phyloP scores from a whole-genome alignment of 2,329 filamentous ascomycete genomes.

The Leptographium galeiforme region DNA sequence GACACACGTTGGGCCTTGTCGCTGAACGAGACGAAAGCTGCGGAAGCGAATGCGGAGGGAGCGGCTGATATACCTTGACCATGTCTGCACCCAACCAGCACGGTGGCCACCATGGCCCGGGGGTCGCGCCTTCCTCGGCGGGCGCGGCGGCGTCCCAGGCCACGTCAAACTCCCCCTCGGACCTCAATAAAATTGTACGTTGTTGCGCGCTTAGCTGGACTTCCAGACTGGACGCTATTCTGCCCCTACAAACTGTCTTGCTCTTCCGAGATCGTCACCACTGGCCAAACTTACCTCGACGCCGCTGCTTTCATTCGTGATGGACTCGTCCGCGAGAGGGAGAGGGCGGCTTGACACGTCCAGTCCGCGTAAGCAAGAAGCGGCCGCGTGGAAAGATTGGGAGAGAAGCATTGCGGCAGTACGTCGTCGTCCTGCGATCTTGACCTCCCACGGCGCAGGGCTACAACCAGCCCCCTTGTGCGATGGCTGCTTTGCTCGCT shows the following conservation, averaged over 20 bases:
- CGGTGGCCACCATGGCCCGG: constrained; percentile 10
- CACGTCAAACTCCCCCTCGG: constrained; percentile 44
- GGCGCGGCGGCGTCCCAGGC: constrained; percentile 12
- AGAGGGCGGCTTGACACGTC: no score
- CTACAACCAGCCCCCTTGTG: no score
- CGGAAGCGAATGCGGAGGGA: not conserved
- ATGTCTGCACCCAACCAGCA: constrained; percentile 10
- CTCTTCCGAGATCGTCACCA: not conserved
- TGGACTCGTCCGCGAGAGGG: no score
- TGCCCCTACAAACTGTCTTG: not conserved
- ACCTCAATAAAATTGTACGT: constrained; percentile 91
- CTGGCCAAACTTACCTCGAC: no score
- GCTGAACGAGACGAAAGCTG: not conserved
- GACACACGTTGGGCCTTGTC: not conserved
- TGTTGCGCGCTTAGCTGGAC: not conserved
- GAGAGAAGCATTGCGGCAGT: no score
- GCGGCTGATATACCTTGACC: not conserved
- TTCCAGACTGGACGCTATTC: no score
- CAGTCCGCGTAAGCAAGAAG: no score
- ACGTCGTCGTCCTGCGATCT: no score
- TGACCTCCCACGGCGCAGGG: no score
- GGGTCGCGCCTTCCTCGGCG: constrained; percentile 9
- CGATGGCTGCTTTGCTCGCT: no score
- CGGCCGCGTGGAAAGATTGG: no score
- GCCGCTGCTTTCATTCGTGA: no score